Evolutionary conservation across 139 green algal species (phyloP).

Genomic region (Zygnema cylindricum): DNA sequence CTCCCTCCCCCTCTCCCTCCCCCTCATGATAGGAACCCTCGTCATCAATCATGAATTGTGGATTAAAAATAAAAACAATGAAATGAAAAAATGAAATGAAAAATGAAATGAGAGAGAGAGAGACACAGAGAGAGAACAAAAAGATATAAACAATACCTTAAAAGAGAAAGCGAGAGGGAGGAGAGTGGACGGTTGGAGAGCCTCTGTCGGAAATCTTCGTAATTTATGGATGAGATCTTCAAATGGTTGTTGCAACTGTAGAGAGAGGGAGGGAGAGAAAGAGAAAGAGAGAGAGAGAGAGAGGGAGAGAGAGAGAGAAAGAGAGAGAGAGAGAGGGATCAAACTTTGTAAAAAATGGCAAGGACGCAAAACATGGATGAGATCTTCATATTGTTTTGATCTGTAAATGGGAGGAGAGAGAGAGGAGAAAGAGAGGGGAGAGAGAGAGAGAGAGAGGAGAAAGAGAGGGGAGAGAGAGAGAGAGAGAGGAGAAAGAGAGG

Average conservation of each 20-base stretch:
- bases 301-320: background rate
- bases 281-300: background rate
- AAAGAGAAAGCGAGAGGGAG: constrained; percentile 58
- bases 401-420: background rate
- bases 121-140: background rate
- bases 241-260: constrained; percentile 54
- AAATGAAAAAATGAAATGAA: background rate
- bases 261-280: background rate
- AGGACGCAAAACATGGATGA: background rate
- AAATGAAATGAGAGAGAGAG: background rate
- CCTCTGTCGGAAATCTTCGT: constrained; percentile 29
- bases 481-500: background rate
- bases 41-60: no score
- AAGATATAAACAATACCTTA: constrained; percentile 32
- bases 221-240: constrained; percentile 51
- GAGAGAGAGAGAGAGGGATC: background rate
- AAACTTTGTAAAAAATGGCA: background rate
- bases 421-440: background rate
- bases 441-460: constrained; percentile 9
- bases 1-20: no score
- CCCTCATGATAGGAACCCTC: no score
- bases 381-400: background rate
- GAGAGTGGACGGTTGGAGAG: constrained; percentile 47
- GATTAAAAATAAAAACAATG: background rate
- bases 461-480: background rate